Evolutionary conservation across 331 rosid species (phyloP), one percentile per base, ranked within the genome.

Genomic region (Pyracantha coccinea): DNA sequence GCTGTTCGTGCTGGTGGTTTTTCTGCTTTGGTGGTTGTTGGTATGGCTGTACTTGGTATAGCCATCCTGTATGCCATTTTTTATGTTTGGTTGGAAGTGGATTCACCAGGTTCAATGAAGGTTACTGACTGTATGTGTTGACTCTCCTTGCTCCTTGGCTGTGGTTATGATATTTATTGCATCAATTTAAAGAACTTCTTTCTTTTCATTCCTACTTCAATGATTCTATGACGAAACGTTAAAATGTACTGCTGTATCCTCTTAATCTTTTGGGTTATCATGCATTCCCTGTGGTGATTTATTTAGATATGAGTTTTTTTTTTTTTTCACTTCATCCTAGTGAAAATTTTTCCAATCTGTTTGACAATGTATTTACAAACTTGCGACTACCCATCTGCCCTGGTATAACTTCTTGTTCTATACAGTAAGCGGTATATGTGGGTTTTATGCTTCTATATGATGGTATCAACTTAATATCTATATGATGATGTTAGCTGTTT

Each of bases 1-100:
- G 99, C 99, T 78, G 92, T 90, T 78, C 97, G 99, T n/a, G 99
- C 99, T 75, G 99, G 99, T 85, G 99, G 97, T 77, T 92, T 94
- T 77, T 92, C 99, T 62, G 99, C 99, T 52, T 13, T 94, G 58
- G 78, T 90, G 80, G 99, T 94, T 71, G 99, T 94, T 85, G 99
- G 99, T 71, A 92, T 94, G 99, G 99, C 99, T 86, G 99, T 94
- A 55, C 78, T 86, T 72, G 99, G 99, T 66, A 85, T 94, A 75
- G 96, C 99, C 16, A 85, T 94, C 74, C 90, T 94, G 78, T 94
- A 94, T 83, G 78, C 99, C 83, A 88, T 91, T 69, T 94, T 94
- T 85, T 88, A 92, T 86, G 97, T 94, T 66, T 94, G 90, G 92
- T 76, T 94, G 89, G 97, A 92, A 72, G 97, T 94, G 87, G 99